phyloP scores from a whole-genome alignment of 2,329 filamentous ascomycete species.

The Thermoascus crustaceus region DNA sequence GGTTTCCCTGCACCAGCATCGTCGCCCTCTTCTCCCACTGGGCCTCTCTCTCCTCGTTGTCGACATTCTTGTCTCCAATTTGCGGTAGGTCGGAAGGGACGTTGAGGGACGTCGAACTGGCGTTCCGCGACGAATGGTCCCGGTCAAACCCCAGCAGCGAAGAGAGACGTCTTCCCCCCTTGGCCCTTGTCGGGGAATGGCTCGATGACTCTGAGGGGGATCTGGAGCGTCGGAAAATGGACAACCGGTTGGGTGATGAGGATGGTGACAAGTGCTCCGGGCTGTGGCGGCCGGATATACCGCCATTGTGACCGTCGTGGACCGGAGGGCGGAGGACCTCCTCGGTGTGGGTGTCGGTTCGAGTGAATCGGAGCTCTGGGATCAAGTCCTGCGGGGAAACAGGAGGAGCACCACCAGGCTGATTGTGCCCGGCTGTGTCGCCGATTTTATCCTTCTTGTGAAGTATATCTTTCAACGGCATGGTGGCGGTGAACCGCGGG shows the following conservation, averaged over 20 bases:
- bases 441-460: constrained; percentile 54
- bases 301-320: constrained; percentile 36
- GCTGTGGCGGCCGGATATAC: constrained; percentile 13
- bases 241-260: constrained; percentile 24
- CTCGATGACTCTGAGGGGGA: constrained; percentile 18
- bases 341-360: constrained; percentile 71
- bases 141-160: constrained; percentile 27
- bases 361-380: constrained; percentile 73
- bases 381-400: constrained; percentile 22
- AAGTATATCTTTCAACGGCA: constrained; percentile 54
- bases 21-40: constrained; percentile 92
- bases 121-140: constrained; percentile 27
- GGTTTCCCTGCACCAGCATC: constrained; percentile 61
- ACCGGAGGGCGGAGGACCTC: constrained; percentile 68
- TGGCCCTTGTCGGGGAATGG: constrained; percentile 17
- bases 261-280: constrained; percentile 10
- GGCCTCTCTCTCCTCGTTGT: constrained; percentile 53
- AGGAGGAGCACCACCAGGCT: constrained; percentile 30
- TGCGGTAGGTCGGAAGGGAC: constrained; percentile 74
- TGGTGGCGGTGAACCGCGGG: constrained; percentile 21
- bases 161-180: constrained; percentile 25
- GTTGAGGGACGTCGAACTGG: constrained; percentile 48
- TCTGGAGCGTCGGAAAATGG: constrained; percentile 24
- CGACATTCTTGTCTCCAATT: constrained; percentile 48
- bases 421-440: constrained; percentile 14